Percentiles rank a stretch among this genome's conserved stretches.
These are phyloP conservation scores for Trichophyton equinum DNA, from an alignment of 2,329 filamentous ascomycete genomes.

Conservation along the genomic window DNA sequence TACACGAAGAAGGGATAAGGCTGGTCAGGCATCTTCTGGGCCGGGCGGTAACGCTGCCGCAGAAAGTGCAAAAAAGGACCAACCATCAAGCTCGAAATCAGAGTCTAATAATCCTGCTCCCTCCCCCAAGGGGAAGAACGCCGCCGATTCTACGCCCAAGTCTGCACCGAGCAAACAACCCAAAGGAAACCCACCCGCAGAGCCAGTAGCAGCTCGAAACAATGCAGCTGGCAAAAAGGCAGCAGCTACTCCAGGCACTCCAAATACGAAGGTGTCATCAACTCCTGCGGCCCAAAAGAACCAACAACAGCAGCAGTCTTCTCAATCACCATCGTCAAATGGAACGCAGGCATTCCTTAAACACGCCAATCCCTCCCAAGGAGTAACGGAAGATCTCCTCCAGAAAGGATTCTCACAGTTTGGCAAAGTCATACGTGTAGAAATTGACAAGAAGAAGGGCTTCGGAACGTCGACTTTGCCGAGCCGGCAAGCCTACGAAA, in stretches of 20 bases:
- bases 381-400: slow-evolving; percentile 71
- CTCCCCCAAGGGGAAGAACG: slow-evolving; percentile 1
- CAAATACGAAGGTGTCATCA: neutral
- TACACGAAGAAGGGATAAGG: slow-evolving; percentile 31
- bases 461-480: slow-evolving; percentile 82
- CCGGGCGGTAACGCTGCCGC: neutral
- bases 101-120: slow-evolving; percentile 4
- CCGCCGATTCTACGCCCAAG: slow-evolving; percentile 7
- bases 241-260: slow-evolving; percentile 15
- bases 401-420: slow-evolving; percentile 61
- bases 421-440: slow-evolving; percentile 63
- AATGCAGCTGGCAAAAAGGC: slow-evolving; percentile 5
- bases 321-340: slow-evolving; percentile 13
- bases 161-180: slow-evolving; percentile 7
- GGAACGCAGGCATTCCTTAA: slow-evolving; percentile 56
- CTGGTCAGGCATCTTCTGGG: slow-evolving; percentile 4
- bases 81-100: neutral
- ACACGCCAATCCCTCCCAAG: slow-evolving; percentile 77
- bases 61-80: slow-evolving; percentile 12
- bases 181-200: slow-evolving; percentile 8
- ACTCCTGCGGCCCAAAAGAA: neutral
- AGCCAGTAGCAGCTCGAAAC: slow-evolving; percentile 11
- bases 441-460: slow-evolving; percentile 89
- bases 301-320: slow-evolving; percentile 7
- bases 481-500: slow-evolving; percentile 60